These are phyloP conservation scores for Cicer cuneatum DNA, from an alignment of 306 rosid genomes.

Conservation along the genomic window DNA sequence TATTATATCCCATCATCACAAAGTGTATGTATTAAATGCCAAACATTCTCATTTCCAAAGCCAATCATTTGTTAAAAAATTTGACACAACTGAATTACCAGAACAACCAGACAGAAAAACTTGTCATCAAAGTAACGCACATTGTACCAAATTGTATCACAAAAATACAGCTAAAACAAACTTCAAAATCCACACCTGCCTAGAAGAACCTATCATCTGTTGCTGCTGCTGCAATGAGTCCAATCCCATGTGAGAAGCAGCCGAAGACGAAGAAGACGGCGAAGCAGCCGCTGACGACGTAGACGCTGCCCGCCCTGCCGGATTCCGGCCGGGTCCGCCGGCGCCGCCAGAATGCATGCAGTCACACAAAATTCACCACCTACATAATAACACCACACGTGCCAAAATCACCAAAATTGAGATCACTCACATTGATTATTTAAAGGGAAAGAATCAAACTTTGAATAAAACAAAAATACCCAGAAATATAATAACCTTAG, in stretches of 20 bases:
- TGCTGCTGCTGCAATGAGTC: slow-evolving; percentile 82
- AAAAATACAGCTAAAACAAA: slow-evolving; percentile 41
- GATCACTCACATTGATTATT: slow-evolving; percentile 38
- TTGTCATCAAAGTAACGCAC: slow-evolving; percentile 33
- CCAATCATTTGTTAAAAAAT: slow-evolving; percentile 34
- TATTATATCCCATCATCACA: slow-evolving; percentile 10
- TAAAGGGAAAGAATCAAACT: background rate
- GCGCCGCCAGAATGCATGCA: slow-evolving; percentile 89
- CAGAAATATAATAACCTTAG: slow-evolving; percentile 35
- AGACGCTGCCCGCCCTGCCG: slow-evolving; percentile 75
- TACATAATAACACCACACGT: background rate
- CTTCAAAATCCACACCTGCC: slow-evolving; percentile 75
- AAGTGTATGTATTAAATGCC: slow-evolving; percentile 46
- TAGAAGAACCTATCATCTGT: slow-evolving; percentile 73
- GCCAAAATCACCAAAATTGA: slow-evolving; percentile 47
- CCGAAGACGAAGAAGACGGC: slow-evolving; percentile 88
- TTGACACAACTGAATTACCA: slow-evolving; percentile 30
- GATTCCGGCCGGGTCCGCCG: slow-evolving; percentile 76
- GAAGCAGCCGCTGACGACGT: slow-evolving; percentile 85
- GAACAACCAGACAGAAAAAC: background rate
- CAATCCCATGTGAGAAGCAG: slow-evolving; percentile 80
- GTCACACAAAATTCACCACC: slow-evolving; percentile 51
- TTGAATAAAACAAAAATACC: slow-evolving; percentile 10
- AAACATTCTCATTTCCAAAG: slow-evolving; percentile 43
- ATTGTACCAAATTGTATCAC: slow-evolving; percentile 37